Conservation (phyloP, 306 rosid genomes). For the Abrus pulchellus region DNA sequence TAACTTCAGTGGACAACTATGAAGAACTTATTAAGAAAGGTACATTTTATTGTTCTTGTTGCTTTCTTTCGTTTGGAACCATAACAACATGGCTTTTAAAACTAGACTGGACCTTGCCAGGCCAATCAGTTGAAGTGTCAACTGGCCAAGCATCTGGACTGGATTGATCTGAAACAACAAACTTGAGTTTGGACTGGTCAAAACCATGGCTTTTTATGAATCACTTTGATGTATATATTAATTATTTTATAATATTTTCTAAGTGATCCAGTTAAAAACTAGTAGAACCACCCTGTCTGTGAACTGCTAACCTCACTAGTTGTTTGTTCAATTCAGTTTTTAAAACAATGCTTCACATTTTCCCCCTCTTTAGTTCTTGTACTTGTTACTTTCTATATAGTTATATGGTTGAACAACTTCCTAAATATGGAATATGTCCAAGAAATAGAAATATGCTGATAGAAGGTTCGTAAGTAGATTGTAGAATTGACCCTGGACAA, state of each 20-base stretch:
- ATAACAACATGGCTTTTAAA: conserved; percentile 13
- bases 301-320: conserved; percentile 7
- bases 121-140: not conserved
- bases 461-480: conserved; percentile 35
- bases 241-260: not conserved
- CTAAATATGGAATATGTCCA: not conserved
- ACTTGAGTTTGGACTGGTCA: conserved; percentile 22
- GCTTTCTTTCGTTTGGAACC: conserved; percentile 28
- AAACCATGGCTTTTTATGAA: not conserved
- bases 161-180: not conserved
- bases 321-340: not conserved
- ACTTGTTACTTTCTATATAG: conserved; percentile 20
- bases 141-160: not conserved
- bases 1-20: conserved; percentile 51
- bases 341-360: conserved; percentile 20
- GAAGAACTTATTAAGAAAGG: conserved; percentile 74
- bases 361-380: conserved; percentile 17
- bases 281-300: not conserved
- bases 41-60: conserved; percentile 41
- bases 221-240: not conserved
- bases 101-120: not conserved
- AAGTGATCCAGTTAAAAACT: conserved; percentile 15
- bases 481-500: conserved; percentile 26
- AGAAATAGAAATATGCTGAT: conserved; percentile 4
- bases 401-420: conserved; percentile 34